phyloP scores from a whole-genome alignment of 305 asterid species.

The Fraxinus sp. region DNA sequence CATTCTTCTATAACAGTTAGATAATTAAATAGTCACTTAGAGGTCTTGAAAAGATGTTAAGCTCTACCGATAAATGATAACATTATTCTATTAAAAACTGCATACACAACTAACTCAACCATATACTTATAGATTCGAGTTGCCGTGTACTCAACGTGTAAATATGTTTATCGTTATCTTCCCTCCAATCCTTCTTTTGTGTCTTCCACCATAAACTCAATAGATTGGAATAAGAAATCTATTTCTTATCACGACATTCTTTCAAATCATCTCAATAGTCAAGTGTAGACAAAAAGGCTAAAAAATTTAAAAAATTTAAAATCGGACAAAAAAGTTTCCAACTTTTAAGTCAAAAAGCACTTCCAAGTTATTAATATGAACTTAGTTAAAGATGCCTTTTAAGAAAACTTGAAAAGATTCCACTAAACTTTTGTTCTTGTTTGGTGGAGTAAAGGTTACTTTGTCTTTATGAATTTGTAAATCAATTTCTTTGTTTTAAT shows the following conservation, averaged over 20 bases:
- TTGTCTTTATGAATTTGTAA: slow-evolving; percentile 23
- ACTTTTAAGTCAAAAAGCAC: background rate
- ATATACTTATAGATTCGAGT: background rate
- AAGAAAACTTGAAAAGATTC: background rate
- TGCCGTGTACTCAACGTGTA: background rate
- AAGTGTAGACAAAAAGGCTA: background rate
- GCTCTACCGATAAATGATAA: background rate
- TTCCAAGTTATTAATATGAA: background rate
- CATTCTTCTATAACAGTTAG: background rate
- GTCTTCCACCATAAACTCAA: background rate
- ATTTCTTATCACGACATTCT: background rate
- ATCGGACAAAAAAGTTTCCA: background rate
- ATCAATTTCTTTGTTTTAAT: slow-evolving; percentile 3
- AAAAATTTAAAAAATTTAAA: background rate
- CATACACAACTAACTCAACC: background rate
- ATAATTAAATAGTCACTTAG: background rate
- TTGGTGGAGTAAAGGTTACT: slow-evolving; percentile 23
- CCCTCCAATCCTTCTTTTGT: background rate
- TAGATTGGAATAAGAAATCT: background rate
- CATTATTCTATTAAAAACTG: background rate
- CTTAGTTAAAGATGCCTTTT: background rate
- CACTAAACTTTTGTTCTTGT: background rate
- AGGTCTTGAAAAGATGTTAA: background rate
- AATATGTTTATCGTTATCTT: background rate
- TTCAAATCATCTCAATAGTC: background rate